phyloP scores from a whole-genome alignment of 257 asterid genomes.

The Lycium barbarum region DNA sequence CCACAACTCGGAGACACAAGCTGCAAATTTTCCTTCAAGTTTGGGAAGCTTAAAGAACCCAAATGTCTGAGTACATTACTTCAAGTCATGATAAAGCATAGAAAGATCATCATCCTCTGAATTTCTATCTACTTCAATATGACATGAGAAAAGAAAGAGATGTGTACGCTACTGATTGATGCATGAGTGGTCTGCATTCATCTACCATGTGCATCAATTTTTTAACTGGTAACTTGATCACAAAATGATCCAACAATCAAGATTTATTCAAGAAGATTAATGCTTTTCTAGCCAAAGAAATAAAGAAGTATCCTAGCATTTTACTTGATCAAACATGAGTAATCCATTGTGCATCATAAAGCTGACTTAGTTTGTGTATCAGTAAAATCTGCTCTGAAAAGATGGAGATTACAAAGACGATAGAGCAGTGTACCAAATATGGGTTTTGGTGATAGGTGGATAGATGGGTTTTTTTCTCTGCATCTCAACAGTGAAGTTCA shows the following conservation, averaged over 20 bases:
- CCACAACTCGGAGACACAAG: background rate
- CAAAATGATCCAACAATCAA: conserved; percentile 1
- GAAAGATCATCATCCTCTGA: background rate
- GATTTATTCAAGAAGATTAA: conserved; percentile 5
- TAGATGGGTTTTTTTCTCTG: background rate
- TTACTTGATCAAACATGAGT: conserved; percentile 11
- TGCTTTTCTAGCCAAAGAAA: background rate
- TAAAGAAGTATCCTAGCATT: background rate
- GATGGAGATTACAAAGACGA: background rate
- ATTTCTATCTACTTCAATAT: conserved; percentile 14
- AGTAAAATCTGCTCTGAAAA: conserved; percentile 17
- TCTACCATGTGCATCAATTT: background rate
- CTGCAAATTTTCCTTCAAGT: background rate
- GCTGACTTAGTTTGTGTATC: background rate
- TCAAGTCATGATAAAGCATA: background rate
- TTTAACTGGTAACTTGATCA: background rate
- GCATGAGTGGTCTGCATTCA: background rate
- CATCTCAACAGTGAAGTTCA: background rate
- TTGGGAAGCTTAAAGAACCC: background rate
- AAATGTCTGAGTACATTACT: background rate
- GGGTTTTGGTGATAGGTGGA: background rate
- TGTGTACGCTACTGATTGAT: background rate
- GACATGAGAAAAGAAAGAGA: background rate
- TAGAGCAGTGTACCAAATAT: background rate
- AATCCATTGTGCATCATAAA: background rate